Conservation (phyloP, 441 rosid species). For the Euphorbia schlechtendalii region DNA sequence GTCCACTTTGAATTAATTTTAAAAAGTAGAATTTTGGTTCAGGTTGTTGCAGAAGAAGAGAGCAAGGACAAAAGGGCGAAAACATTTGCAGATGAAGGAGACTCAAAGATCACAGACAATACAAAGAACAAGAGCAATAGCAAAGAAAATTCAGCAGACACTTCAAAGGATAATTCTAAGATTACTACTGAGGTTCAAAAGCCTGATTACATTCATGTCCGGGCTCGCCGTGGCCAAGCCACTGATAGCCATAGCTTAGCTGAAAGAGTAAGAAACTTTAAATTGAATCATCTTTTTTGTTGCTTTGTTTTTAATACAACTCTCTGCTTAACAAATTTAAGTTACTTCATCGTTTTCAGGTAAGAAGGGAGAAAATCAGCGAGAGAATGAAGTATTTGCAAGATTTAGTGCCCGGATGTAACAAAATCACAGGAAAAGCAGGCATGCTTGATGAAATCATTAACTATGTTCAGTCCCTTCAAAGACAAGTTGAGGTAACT, state of each 20-base stretch:
- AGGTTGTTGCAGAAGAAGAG: constrained; percentile 42
- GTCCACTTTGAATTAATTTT: neutral
- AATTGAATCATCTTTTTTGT: neutral
- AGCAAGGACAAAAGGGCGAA: constrained; percentile 33
- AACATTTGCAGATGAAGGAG: constrained; percentile 40
- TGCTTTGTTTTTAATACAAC: too few relatives aligned
- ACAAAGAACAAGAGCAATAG: constrained; percentile 29
- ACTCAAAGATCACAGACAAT: constrained; percentile 38
- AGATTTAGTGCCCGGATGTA: constrained; percentile 77
- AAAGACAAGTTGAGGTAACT: constrained; percentile 69
- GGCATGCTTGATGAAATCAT: constrained; percentile 91
- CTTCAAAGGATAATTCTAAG: constrained; percentile 52
- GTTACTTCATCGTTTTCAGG: constrained; percentile 27
- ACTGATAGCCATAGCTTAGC: constrained; percentile 95
- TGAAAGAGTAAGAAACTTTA: constrained; percentile 57
- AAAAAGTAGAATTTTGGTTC: neutral
- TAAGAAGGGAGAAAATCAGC: constrained; percentile 84
- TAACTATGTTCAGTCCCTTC: constrained; percentile 80
- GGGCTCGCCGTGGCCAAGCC: constrained; percentile 95
- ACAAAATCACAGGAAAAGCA: constrained; percentile 71
- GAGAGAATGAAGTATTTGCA: constrained; percentile 84
- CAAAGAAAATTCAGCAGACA: constrained; percentile 35
- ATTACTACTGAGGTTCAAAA: constrained; percentile 46
- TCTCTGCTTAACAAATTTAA: neutral
- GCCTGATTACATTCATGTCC: constrained; percentile 79